Evolutionary conservation across 345 rosid species (phyloP), one percentile per base, ranked within the genome.

Genomic region (Hibiscus trionum): DNA sequence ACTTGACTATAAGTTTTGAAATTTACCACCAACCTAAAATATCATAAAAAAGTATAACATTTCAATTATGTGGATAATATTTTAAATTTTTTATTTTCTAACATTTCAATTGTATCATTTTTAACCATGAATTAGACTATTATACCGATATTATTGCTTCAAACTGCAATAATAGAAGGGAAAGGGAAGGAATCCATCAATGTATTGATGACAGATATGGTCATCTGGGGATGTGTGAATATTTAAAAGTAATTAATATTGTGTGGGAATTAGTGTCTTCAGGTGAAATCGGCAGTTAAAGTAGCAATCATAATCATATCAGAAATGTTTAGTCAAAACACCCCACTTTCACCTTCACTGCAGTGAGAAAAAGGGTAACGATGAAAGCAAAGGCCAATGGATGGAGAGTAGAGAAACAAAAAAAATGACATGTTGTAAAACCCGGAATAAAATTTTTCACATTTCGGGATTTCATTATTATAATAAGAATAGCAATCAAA

Each of bases 401-500:
- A 63, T 12, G 58, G 14, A 66, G 53, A 67, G 10, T 8, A 46
- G n/a, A 56, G 15, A 33, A 19, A 8, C 44, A 39, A 12, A 33
- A 46, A 16, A 52, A 69, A 58, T 19, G 58, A 37, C 68, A 42
- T n/a, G 8, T 60, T 63, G 64, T 35, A 21, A 5, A 8, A 46
- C 16, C 11, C n/a, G 52, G 44, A 55, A 59, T 61, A 52, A 19
- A 58, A 65, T 4, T 27, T 64, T 74, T 74, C 61, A 68, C 77
- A 74, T 29, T 58, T 68, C 29, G 72, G 66, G 79, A 82, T 79
- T 76, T 67, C 73, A 78, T 73, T 74, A 69, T 42, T 76, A 37
- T 69, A 61, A 57, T 55, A 11, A 44, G 69, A 66, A 47, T 49
- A 39, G 44, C 84, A 80, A 83, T 83, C 83, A 78, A 57, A 74